Evolutionary conservation across 192 early-diverging fungal species (phyloP).

Genomic region (Haplosporangium gracile): DNA sequence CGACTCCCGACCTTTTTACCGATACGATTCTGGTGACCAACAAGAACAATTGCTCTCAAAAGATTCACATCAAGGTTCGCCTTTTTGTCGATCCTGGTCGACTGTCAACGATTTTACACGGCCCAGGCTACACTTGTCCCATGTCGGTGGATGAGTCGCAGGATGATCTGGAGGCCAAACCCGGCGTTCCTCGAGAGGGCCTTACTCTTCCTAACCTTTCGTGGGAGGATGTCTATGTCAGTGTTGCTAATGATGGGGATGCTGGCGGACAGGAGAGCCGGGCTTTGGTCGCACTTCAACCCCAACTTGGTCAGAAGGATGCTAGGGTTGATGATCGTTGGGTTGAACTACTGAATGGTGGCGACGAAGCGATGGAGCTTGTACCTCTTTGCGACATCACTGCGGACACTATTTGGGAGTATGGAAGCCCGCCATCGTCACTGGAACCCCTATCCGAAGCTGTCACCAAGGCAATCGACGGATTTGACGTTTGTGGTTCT

Average conservation of each 20-base stretch:
- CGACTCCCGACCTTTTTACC: constrained; percentile 70
- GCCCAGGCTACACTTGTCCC: constrained; percentile 27
- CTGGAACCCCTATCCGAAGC: background rate
- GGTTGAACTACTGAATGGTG: constrained; percentile 62
- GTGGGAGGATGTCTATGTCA: constrained; percentile 50
- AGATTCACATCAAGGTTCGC: constrained; percentile 72
- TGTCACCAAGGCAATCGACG: constrained; percentile 24
- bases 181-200: constrained; percentile 36
- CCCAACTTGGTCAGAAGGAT: constrained; percentile 34
- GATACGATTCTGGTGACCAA: constrained; percentile 78
- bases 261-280: background rate
- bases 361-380: constrained; percentile 68
- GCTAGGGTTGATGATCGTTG: constrained; percentile 31
- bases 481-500: constrained; percentile 58
- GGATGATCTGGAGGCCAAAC: constrained; percentile 38
- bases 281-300: constrained; percentile 30
- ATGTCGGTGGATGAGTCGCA: constrained; percentile 30
- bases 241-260: constrained; percentile 22
- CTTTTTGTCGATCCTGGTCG: constrained; percentile 75
- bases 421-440: constrained; percentile 9
- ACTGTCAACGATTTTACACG: constrained; percentile 32
- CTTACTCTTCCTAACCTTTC: constrained; percentile 34
- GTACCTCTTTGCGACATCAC: constrained; percentile 61
- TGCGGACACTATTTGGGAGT: constrained; percentile 60
- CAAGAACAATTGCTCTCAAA: constrained; percentile 75